These are phyloP conservation scores for Penicillium sp. DNA, from an alignment of 2,329 filamentous ascomycete species.

Conservation along the genomic window DNA sequence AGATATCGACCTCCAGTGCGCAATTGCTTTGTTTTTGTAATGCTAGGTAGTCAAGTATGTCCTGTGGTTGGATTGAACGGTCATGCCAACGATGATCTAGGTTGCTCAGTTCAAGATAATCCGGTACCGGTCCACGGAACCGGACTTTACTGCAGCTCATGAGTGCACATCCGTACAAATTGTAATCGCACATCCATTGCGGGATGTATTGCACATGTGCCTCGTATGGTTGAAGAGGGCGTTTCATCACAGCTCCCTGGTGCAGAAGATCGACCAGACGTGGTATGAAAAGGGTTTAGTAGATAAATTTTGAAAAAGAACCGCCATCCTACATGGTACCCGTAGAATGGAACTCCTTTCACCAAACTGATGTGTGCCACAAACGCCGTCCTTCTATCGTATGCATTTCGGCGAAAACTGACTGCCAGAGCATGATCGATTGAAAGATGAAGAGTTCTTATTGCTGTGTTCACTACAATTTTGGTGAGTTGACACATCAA, in stretches of 20 bases:
- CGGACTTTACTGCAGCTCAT: conserved; percentile 68
- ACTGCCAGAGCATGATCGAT: conserved; percentile 88
- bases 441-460: conserved; percentile 74
- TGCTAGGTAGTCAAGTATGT: conserved; percentile 60
- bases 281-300: conserved; percentile 82
- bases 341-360: conserved; percentile 94
- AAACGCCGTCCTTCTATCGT: conserved; percentile 67
- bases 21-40: conserved; percentile 84
- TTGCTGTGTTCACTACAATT: conserved; percentile 67
- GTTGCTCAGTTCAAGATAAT: conserved; percentile 61
- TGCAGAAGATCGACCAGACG: conserved; percentile 81
- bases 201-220: conserved; percentile 87
- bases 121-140: conserved; percentile 75
- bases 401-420: conserved; percentile 75
- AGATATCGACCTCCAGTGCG: conserved; percentile 84
- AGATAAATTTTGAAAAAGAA: conserved; percentile 95
- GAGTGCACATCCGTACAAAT: conserved; percentile 89
- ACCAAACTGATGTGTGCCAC: conserved; percentile 89
- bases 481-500: conserved; percentile 12
- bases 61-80: conserved; percentile 60
- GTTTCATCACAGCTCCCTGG: conserved; percentile 83
- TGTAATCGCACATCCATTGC: conserved; percentile 99
- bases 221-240: conserved; percentile 85
- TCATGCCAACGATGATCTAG: conserved; percentile 76
- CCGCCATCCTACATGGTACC: conserved; percentile 87